Percentiles rank a stretch among this genome's conserved stretches.
Conservation (phyloP, 805 yeast species). For the Schwanniomyces occidentalis region DNA sequence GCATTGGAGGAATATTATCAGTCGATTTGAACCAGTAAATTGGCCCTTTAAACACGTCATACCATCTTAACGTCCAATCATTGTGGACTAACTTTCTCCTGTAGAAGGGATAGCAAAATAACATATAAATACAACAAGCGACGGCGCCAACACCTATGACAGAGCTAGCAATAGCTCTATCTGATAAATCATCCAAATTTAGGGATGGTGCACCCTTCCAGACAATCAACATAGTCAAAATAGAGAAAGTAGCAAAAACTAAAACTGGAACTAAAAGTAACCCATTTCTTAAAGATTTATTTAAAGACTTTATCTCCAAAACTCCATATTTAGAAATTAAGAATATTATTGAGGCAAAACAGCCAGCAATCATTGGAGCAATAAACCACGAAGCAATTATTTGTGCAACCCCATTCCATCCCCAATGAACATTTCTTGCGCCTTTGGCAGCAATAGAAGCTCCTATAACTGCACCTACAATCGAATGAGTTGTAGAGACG, state of each 20-base stretch:
- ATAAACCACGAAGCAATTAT: slow-evolving; percentile 80
- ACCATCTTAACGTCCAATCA: slow-evolving; percentile 67
- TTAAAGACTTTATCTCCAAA: slow-evolving; percentile 53
- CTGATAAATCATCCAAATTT: slow-evolving; percentile 51
- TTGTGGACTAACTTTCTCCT: slow-evolving; percentile 57
- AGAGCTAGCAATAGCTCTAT: slow-evolving; percentile 55
- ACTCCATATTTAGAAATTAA: slow-evolving; percentile 59
- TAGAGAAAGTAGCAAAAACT: slow-evolving; percentile 58
- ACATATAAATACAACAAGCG: slow-evolving; percentile 50
- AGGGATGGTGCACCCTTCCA: slow-evolving; percentile 81
- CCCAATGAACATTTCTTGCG: slow-evolving; percentile 62
- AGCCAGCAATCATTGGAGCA: slow-evolving; percentile 72
- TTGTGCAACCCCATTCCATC: slow-evolving; percentile 72
- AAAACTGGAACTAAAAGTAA: slow-evolving; percentile 58
- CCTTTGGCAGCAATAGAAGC: slow-evolving; percentile 75
- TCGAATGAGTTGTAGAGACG: slow-evolving; percentile 80
- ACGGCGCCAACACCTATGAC: slow-evolving; percentile 66
- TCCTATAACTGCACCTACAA: slow-evolving; percentile 75
- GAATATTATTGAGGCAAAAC: slow-evolving; percentile 58
- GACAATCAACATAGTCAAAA: slow-evolving; percentile 73
- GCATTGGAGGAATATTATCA: slow-evolving; percentile 66
- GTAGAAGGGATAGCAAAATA: slow-evolving; percentile 62
- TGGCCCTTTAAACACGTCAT: slow-evolving; percentile 60
- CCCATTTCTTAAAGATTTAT: slow-evolving; percentile 51
- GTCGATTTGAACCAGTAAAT: slow-evolving; percentile 50